Evolutionary conservation across 768 basidiomycete genomes (phyloP).

Genomic region (Boletus sp.): DNA sequence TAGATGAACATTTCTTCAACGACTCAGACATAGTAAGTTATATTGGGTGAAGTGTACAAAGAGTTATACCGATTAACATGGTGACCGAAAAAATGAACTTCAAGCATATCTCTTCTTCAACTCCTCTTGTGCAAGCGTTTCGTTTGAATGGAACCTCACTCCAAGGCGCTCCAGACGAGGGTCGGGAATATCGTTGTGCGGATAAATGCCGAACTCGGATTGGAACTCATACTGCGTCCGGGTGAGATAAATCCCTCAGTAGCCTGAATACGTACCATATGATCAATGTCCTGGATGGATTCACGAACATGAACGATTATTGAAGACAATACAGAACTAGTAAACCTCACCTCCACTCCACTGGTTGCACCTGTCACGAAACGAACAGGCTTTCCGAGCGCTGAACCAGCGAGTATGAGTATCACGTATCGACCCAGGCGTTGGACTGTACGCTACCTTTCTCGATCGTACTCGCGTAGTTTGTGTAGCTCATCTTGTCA

Average conservation of each 20-base stretch:
- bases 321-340: not conserved
- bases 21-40: too few species aligned
- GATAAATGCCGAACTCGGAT: constrained; percentile 27
- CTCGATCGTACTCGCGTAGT: constrained; percentile 14
- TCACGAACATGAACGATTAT: not conserved
- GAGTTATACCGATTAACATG: too few species aligned
- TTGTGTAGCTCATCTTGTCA: constrained; percentile 19
- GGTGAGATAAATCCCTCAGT: not conserved
- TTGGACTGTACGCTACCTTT: constrained; percentile 8
- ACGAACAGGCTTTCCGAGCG: constrained; percentile 26
- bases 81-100: not conserved
- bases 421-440: not conserved
- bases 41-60: too few species aligned
- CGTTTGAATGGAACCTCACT: constrained; percentile 25
- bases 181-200: constrained; percentile 21
- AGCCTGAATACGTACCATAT: constrained; percentile 20
- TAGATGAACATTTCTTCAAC: too few species aligned
- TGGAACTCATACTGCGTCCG: constrained; percentile 21
- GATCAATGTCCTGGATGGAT: constrained; percentile 18
- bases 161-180: constrained; percentile 26
- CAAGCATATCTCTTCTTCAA: constrained; percentile 21
- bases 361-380: constrained; percentile 15
- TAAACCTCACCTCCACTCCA: constrained; percentile 21
- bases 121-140: constrained; percentile 16
- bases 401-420: constrained; percentile 6